phyloP scores from a whole-genome alignment of 257 asterid genomes.

The Nicotiana paniculata region DNA sequence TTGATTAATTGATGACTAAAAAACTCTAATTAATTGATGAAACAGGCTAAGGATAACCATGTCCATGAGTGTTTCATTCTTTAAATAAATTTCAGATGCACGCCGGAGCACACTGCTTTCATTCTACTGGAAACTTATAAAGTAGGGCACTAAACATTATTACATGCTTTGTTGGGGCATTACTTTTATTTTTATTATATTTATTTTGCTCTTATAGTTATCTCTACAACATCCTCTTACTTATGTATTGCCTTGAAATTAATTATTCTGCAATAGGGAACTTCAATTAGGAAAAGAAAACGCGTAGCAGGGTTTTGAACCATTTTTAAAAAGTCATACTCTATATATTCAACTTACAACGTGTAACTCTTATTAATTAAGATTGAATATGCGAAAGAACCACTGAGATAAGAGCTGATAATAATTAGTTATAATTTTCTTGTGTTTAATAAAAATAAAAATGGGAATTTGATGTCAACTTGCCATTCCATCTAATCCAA shows the following conservation, averaged over 20 bases:
- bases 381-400: not conserved
- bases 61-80: not conserved
- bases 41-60: not conserved
- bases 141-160: not conserved
- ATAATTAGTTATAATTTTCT: not conserved
- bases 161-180: not conserved
- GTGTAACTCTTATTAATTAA: not conserved
- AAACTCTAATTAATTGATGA: not conserved
- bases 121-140: conserved; percentile 9
- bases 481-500: not conserved
- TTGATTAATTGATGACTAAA: not conserved
- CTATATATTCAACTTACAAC: no score
- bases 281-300: not conserved
- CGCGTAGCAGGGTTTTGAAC: not conserved
- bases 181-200: not conserved
- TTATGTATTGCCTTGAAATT: not conserved
- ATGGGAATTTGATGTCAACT: not conserved
- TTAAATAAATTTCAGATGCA: not conserved
- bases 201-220: not conserved
- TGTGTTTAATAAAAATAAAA: no score
- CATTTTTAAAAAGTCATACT: not conserved
- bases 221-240: not conserved
- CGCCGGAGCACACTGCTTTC: not conserved
- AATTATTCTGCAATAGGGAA: not conserved
- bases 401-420: not conserved